These are phyloP conservation scores for Vaccinium darrowii DNA, from an alignment of 148 eudicot species.

Conservation along the genomic window DNA sequence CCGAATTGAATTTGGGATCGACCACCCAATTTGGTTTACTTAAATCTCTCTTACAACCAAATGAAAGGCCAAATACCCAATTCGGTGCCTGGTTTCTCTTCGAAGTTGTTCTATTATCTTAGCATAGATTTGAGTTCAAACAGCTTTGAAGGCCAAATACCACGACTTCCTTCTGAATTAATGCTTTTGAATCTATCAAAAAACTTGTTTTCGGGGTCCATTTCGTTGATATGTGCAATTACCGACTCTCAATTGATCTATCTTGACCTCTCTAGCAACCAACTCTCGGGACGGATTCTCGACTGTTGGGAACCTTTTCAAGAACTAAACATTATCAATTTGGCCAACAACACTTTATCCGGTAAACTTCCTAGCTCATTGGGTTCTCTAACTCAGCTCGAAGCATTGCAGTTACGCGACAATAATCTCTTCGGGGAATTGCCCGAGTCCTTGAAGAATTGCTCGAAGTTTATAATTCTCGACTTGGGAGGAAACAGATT, in stretches of 20 bases:
- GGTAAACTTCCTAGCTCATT: conserved; percentile 14
- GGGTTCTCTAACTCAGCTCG: background rate
- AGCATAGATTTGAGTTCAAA: conserved; percentile 13
- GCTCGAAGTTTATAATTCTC: background rate
- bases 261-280: conserved; percentile 19
- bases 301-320: conserved; percentile 3
- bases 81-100: conserved; percentile 8
- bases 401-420: background rate
- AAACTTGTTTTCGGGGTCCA: background rate
- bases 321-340: background rate
- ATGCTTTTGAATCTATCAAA: conserved; percentile 6
- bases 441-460: conserved; percentile 10
- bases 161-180: conserved; percentile 3
- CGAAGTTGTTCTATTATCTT: background rate
- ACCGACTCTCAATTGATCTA: too few relatives aligned
- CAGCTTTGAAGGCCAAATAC: conserved; percentile 11
- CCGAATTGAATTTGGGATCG: conserved; percentile 16
- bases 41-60: conserved; percentile 24
- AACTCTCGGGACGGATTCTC: conserved; percentile 7
- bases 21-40: background rate
- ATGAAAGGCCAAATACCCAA: too few relatives aligned
- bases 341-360: conserved; percentile 15
- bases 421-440: conserved; percentile 9
- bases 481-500: conserved; percentile 6
- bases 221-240: conserved; percentile 2